These are phyloP conservation scores for Musa acuminata DNA, from an alignment of 176 grass and related monocot species.

Conservation along the genomic window DNA sequence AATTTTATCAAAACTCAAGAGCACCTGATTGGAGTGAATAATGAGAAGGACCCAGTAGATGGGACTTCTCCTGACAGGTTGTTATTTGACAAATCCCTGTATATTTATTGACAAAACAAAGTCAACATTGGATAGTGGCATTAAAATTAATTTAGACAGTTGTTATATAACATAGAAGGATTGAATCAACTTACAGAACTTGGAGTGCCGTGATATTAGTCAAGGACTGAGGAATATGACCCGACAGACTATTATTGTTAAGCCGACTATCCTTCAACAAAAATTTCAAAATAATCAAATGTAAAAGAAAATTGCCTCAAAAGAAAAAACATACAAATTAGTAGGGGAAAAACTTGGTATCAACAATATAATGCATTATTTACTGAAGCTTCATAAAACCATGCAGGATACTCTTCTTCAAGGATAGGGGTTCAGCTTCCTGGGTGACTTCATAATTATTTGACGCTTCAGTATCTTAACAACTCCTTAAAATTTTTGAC, in stretches of 20 bases:
- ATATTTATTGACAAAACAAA: not conserved
- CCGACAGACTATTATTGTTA: conserved; percentile 12
- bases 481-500: too few relatives aligned
- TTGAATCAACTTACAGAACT: conserved; percentile 13
- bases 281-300: conserved; percentile 13
- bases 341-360: not conserved
- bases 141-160: not conserved
- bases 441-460: too few relatives aligned
- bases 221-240: conserved; percentile 4
- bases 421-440: too few relatives aligned
- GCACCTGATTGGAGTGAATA: conserved; percentile 16
- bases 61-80: conserved; percentile 14
- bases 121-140: not conserved
- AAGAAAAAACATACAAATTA: not conserved
- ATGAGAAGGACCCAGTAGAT: conserved; percentile 12
- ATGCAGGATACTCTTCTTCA: not conserved
- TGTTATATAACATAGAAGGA: not conserved
- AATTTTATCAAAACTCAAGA: not conserved
- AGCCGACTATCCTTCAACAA: conserved; percentile 14
- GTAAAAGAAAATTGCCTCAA: not conserved
- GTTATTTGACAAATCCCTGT: conserved; percentile 16
- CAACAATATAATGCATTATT: not conserved
- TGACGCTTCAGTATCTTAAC: too few relatives aligned
- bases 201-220: conserved; percentile 12
- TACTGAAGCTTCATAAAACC: not conserved